Conservation (phyloP, 139 green algal genomes). For the Microglena sp. region DNA sequence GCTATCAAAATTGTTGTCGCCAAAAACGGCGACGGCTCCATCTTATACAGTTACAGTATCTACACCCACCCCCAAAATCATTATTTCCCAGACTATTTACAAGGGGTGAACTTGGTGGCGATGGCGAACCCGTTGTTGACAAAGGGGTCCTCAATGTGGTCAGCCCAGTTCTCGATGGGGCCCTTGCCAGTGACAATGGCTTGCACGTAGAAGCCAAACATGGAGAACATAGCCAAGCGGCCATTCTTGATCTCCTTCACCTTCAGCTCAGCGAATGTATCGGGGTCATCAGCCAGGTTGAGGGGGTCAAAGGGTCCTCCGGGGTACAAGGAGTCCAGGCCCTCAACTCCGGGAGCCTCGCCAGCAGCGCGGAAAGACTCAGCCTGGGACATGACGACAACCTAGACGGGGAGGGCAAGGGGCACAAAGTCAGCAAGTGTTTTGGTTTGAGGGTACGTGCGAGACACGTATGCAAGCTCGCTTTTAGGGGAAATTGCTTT, state of each 20-base stretch:
- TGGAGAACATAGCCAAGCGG: slow-evolving; percentile 25
- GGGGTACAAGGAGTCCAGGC: slow-evolving; percentile 40
- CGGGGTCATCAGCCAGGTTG: slow-evolving; percentile 90
- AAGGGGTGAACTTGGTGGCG: slow-evolving; percentile 49
- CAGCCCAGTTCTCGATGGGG: slow-evolving; percentile 52
- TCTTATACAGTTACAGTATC: no score
- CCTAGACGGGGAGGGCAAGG: no score
- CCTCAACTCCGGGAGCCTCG: slow-evolving; percentile 64
- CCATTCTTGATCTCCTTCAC: slow-evolving; percentile 51
- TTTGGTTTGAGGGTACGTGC: no score
- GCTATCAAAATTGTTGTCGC: no score
- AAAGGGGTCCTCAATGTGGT: slow-evolving; percentile 67
- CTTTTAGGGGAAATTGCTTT: slow-evolving; percentile 47
- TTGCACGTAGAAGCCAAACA: slow-evolving; percentile 71
- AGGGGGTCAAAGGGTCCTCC: slow-evolving; percentile 85
- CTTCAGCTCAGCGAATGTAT: slow-evolving; percentile 79
- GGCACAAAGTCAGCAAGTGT: slow-evolving; percentile 2
- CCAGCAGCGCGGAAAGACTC: slow-evolving; percentile 91
- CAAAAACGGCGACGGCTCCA: no score
- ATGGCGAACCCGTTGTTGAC: slow-evolving; percentile 55
- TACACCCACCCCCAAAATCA: no score
- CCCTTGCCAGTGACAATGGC: slow-evolving; percentile 51
- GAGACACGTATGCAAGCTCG: no score
- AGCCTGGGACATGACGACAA: slow-evolving; percentile 80
- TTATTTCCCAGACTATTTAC: no score